A percentile compares a stretch with the other conserved stretches of the same genome.
Conservation (phyloP, 2,329 filamentous ascomycete species). For the Truncatella angustata region DNA sequence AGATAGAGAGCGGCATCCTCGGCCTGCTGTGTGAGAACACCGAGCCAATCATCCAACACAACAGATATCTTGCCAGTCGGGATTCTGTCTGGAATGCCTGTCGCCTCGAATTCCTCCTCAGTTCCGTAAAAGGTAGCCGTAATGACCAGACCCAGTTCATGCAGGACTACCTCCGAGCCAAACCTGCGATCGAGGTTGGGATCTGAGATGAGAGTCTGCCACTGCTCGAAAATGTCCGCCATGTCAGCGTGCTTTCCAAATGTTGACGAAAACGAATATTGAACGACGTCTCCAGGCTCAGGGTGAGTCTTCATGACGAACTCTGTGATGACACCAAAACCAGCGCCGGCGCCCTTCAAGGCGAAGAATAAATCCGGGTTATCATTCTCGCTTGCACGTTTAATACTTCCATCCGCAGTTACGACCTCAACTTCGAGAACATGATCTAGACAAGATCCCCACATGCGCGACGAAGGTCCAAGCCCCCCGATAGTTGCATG, state of each 20-base stretch:
- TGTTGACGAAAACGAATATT: constrained; percentile 56
- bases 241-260: constrained; percentile 47
- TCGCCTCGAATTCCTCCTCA: constrained; percentile 50
- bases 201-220: constrained; percentile 57
- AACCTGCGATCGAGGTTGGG: constrained; percentile 57
- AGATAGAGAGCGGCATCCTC: constrained; percentile 47
- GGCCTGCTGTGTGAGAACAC: constrained; percentile 51
- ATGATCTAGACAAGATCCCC: constrained; percentile 56
- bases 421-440: constrained; percentile 55
- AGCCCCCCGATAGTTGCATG: constrained; percentile 58
- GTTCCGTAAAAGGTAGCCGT: constrained; percentile 62
- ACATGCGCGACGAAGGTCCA: constrained; percentile 58
- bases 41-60: constrained; percentile 62
- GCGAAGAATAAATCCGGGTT: constrained; percentile 57
- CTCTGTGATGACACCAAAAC: constrained; percentile 56
- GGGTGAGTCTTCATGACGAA: constrained; percentile 56
- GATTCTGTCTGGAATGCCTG: constrained; percentile 47
- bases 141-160: constrained; percentile 53
- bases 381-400: constrained; percentile 42
- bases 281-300: constrained; percentile 53
- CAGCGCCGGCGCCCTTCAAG: constrained; percentile 54
- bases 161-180: constrained; percentile 53
- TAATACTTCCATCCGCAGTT: constrained; percentile 51
- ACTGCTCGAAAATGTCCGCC: constrained; percentile 50
- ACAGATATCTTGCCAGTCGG: constrained; percentile 42